A percentile compares a stretch with the other conserved stretches of the same genome.
Evolutionary conservation across 129 eudicot species (phyloP).

Genomic region (Glebionis coronaria): DNA sequence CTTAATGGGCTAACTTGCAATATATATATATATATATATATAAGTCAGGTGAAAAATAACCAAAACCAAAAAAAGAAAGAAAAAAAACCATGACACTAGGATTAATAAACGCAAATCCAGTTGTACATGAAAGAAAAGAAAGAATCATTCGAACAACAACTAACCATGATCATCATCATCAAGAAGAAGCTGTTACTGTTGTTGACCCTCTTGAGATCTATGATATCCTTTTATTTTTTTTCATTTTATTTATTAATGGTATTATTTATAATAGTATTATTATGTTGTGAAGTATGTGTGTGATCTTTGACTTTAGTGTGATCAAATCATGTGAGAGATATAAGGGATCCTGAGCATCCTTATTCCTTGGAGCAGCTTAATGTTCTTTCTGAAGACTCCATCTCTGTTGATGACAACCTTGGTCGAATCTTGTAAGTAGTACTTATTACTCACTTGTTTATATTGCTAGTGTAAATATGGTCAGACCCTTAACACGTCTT

Average conservation of each 20-base stretch:
- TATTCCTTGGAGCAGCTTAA: slow-evolving; percentile 84
- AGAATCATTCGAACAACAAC: slow-evolving; percentile 44
- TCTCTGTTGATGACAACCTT: slow-evolving; percentile 75
- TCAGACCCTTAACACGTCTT: too few species aligned
- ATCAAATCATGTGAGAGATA: slow-evolving; percentile 65
- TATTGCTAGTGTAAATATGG: too few species aligned
- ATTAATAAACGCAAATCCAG: slow-evolving; percentile 78
- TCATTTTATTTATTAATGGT: neutral
- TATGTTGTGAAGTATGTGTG: slow-evolving; percentile 14
- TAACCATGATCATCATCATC: slow-evolving; percentile 33
- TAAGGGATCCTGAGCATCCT: slow-evolving; percentile 95
- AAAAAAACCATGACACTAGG: slow-evolving; percentile 50
- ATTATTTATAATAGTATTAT: neutral
- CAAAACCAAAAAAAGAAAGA: too few species aligned
- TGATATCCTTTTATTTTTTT: slow-evolving; percentile 60
- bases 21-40: slow-evolving; percentile 4
- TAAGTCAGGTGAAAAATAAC: slow-evolving; percentile 4
- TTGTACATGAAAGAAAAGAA: slow-evolving; percentile 84
- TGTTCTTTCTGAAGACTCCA: slow-evolving; percentile 81
- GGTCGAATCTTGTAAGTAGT: slow-evolving; percentile 66
- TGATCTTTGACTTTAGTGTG: slow-evolving; percentile 49
- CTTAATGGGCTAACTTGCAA: slow-evolving; percentile 1
- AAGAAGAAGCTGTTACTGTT: slow-evolving; percentile 30
- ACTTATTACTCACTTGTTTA: neutral
- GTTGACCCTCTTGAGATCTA: slow-evolving; percentile 90